Percentiles rank a stretch among this genome's conserved stretches.
Conservation (phyloP, 768 basidiomycete species). For the Tricholoma saponaceum region DNA sequence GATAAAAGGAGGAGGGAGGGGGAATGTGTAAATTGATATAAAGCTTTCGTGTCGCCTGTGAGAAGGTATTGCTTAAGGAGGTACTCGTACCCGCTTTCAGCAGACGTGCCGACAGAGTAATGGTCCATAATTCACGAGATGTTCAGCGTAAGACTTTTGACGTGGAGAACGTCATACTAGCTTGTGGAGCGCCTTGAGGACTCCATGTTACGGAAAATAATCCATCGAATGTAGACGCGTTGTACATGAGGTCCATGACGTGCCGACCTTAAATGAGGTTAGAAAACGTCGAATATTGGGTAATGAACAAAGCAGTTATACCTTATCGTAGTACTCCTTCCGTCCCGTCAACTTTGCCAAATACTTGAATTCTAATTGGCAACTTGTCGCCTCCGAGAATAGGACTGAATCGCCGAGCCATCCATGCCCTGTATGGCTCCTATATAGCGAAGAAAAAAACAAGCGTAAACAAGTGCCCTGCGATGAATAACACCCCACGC, state of each 20-base stretch:
- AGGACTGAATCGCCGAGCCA: conserved; percentile 24
- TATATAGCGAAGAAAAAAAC: conserved; percentile 5
- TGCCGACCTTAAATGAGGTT: conserved; percentile 24
- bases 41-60: conserved; percentile 41
- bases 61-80: conserved; percentile 62
- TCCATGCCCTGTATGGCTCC: conserved; percentile 27
- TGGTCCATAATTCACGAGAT: conserved; percentile 26
- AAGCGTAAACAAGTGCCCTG: neutral
- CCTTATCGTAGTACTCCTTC: conserved; percentile 40
- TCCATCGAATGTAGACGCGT: conserved; percentile 24
- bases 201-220: conserved; percentile 32
- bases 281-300: neutral
- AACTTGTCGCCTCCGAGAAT: conserved; percentile 41
- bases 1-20: neutral
- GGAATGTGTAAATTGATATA: conserved; percentile 46
- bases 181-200: conserved; percentile 17
- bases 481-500: no score
- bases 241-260: conserved; percentile 36
- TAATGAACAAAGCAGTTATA: conserved; percentile 14
- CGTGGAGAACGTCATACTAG: conserved; percentile 22
- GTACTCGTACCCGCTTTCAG: conserved; percentile 68
- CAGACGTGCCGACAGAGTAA: conserved; percentile 50
- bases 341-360: conserved; percentile 64
- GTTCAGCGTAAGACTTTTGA: no score
- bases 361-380: conserved; percentile 77